Evolutionary conservation across 148 eudicot genomes (phyloP).

Genomic region (Oxyria digyna): DNA sequence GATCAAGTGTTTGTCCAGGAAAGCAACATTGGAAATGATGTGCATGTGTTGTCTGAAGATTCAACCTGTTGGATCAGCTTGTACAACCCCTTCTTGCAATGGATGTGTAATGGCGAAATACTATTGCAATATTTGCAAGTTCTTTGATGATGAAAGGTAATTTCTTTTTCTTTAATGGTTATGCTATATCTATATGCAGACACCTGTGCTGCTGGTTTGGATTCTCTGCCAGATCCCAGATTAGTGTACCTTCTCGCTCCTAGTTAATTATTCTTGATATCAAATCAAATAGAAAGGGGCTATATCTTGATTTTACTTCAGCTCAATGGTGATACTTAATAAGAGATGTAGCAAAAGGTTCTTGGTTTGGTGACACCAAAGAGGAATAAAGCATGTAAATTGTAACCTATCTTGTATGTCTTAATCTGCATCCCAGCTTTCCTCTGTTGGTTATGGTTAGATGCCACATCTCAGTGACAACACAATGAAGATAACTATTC

Average conservation of each 20-base stretch:
- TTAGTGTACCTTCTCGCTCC: neutral
- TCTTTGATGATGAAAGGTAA: conserved; percentile 92
- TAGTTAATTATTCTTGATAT: neutral
- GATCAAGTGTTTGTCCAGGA: conserved; percentile 31
- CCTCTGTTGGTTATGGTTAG: neutral
- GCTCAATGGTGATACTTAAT: neutral
- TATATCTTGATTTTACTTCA: neutral
- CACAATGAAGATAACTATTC: neutral
- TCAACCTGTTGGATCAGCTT: conserved; percentile 75
- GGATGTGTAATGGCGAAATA: conserved; percentile 72
- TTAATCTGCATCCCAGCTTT: neutral
- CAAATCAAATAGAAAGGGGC: neutral
- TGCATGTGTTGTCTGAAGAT: conserved; percentile 81
- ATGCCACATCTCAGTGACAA: neutral
- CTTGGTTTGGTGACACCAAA: neutral
- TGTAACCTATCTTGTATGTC: neutral
- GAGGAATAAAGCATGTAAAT: neutral
- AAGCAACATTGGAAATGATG: conserved; percentile 94
- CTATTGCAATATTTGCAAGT: conserved; percentile 83
- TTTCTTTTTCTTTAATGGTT: neutral
- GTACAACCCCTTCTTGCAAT: conserved; percentile 75
- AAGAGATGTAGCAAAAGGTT: neutral
- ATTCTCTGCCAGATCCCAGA: neutral
- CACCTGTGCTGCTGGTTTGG: neutral
- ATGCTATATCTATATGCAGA: neutral